phyloP scores from a whole-genome alignment of 2,329 filamentous ascomycete genomes.

The Neocatenulostroma microsporum region DNA sequence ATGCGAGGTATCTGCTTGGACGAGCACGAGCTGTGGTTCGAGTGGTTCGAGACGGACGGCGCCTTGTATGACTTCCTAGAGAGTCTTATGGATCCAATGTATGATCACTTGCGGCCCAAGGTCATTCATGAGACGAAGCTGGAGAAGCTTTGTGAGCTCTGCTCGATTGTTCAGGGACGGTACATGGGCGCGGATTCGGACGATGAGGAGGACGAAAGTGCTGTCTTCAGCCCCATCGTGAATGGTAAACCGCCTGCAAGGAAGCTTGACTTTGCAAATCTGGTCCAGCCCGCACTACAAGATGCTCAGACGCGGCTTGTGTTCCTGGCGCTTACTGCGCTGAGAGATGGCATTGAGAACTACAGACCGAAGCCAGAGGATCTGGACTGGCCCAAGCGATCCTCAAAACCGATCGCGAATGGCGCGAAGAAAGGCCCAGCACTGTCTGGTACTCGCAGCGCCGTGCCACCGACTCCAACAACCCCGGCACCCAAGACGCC shows the following conservation, averaged over 20 bases:
- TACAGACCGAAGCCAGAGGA: slow-evolving; percentile 59
- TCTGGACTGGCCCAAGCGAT: slow-evolving; percentile 52
- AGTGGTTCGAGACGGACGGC: slow-evolving; percentile 58
- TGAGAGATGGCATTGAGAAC: slow-evolving; percentile 59
- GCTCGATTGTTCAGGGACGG: slow-evolving; percentile 56
- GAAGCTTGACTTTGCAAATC: slow-evolving; percentile 51
- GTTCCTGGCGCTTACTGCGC: slow-evolving; percentile 54
- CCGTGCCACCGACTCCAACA: slow-evolving; percentile 27
- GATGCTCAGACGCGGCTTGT: slow-evolving; percentile 61
- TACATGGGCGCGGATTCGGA: slow-evolving; percentile 51
- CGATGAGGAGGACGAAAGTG: slow-evolving; percentile 40
- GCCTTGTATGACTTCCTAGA: slow-evolving; percentile 60
- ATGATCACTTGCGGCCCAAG: slow-evolving; percentile 56
- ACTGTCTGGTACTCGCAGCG: slow-evolving; percentile 44
- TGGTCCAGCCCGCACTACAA: slow-evolving; percentile 59
- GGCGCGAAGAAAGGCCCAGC: slow-evolving; percentile 33
- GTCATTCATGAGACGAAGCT: slow-evolving; percentile 61
- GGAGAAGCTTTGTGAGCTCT: slow-evolving; percentile 59
- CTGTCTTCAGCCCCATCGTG: slow-evolving; percentile 12
- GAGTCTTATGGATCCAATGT: slow-evolving; percentile 58
- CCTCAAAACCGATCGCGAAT: slow-evolving; percentile 16
- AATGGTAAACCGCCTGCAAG: slow-evolving; percentile 15
- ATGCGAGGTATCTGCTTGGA: slow-evolving; percentile 58
- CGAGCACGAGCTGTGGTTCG: slow-evolving; percentile 59
- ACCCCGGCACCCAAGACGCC: slow-evolving; percentile 43